Conservation (phyloP, 1,284 basidiomycete genomes). For the Lignosus rhinocerotis region DNA sequence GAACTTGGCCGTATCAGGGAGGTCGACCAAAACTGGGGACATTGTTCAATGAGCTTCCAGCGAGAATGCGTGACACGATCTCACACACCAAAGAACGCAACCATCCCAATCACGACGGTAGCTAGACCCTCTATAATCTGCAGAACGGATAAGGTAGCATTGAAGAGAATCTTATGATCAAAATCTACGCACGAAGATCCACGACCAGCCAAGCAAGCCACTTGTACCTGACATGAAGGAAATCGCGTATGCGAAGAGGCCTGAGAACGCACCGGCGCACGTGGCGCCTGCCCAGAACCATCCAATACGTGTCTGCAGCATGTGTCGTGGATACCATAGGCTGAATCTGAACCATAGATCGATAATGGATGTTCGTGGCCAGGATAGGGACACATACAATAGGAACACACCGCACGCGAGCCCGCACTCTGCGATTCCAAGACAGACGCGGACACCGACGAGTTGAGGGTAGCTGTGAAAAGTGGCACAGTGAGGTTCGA, state of each 20-base stretch:
- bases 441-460: slow-evolving; percentile 53
- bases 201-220: slow-evolving; percentile 43
- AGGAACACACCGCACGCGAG: slow-evolving; percentile 69
- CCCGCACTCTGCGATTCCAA: slow-evolving; percentile 65
- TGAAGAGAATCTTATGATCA: not conserved
- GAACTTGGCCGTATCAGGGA: slow-evolving; percentile 55
- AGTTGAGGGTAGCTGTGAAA: slow-evolving; percentile 55
- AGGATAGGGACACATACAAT: slow-evolving; percentile 35
- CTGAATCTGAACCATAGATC: no score
- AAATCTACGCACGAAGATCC: slow-evolving; percentile 42
- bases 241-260: slow-evolving; percentile 42
- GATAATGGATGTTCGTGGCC: no score
- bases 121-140: slow-evolving; percentile 59
- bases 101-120: slow-evolving; percentile 50
- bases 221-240: slow-evolving; percentile 41
- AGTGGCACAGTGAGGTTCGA: no score
- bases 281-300: slow-evolving; percentile 37
- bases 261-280: slow-evolving; percentile 35
- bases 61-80: not conserved
- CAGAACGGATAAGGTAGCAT: not conserved
- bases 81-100: slow-evolving; percentile 47
- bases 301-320: slow-evolving; percentile 33
- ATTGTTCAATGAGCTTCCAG: not conserved
- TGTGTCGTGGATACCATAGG: slow-evolving; percentile 34
- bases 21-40: slow-evolving; percentile 54